phyloP scores from a whole-genome alignment of 2,329 filamentous ascomycete species.

The Colletotrichum orbiculare region DNA sequence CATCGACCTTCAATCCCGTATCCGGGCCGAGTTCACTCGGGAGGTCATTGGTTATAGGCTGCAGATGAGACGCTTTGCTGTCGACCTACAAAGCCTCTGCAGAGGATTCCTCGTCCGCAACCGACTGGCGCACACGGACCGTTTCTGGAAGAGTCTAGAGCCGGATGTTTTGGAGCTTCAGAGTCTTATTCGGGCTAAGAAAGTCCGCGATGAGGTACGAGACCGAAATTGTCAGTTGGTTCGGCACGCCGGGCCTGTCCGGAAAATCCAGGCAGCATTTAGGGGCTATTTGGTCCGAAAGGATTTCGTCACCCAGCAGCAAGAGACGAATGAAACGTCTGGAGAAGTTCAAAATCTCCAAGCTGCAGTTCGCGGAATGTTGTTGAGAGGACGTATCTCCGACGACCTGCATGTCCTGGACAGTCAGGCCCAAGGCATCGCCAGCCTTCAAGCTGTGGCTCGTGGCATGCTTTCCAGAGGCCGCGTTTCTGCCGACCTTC shows the following conservation, averaged over 20 bases:
- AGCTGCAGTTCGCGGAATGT: conserved; percentile 73
- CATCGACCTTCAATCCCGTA: conserved; percentile 84
- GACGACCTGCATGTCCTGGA: conserved; percentile 65
- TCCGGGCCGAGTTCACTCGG: conserved; percentile 87
- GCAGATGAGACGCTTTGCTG: conserved; percentile 84
- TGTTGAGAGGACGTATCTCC: conserved; percentile 68
- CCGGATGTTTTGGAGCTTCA: conserved; percentile 82
- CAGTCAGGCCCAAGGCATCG: conserved; percentile 61
- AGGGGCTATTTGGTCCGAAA: conserved; percentile 75
- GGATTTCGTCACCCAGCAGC: conserved; percentile 64
- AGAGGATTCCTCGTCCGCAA: conserved; percentile 80
- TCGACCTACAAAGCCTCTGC: conserved; percentile 80
- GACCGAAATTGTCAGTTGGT: conserved; percentile 69
- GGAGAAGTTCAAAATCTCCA: conserved; percentile 70
- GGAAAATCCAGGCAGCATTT: conserved; percentile 73
- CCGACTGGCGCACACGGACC: conserved; percentile 69
- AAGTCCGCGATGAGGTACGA: conserved; percentile 68
- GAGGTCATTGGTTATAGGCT: conserved; percentile 86
- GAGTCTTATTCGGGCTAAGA: conserved; percentile 79
- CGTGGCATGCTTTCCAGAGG: conserved; percentile 74
- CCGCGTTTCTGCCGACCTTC: conserved; percentile 64
- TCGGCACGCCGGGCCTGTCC: conserved; percentile 71
- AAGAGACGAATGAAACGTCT: conserved; percentile 63
- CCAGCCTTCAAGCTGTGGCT: conserved; percentile 72
- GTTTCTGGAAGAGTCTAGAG: conserved; percentile 77